Evolutionary conservation across 441 rosid genomes (phyloP).

Genomic region (Cnidoscolus chayamansa): DNA sequence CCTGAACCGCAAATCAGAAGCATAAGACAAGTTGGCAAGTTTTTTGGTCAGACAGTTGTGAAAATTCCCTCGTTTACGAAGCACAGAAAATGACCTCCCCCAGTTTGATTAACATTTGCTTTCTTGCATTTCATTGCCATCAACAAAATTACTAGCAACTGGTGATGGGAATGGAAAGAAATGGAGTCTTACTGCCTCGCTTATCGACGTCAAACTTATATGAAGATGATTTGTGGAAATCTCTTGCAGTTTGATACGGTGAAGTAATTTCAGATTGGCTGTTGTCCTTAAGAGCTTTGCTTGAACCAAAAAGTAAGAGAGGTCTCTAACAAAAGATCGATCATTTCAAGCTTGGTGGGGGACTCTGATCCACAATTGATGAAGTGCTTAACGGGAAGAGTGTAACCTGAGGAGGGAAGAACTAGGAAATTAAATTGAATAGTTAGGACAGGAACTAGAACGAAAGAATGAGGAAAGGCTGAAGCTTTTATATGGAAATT

Average conservation of each 20-base stretch:
- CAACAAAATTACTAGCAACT: neutral
- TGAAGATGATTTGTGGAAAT: conserved; percentile 1
- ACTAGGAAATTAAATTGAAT: neutral
- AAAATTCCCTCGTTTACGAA: too few species aligned
- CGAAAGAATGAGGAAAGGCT: neutral
- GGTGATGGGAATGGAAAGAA: conserved; percentile 13
- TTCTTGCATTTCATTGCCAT: too few species aligned
- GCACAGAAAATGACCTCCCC: too few species aligned
- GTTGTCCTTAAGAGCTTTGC: conserved; percentile 6
- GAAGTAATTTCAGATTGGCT: neutral
- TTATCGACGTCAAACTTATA: conserved; percentile 1
- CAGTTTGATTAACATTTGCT: too few species aligned
- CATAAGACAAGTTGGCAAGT: too few species aligned
- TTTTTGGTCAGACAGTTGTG: too few species aligned
- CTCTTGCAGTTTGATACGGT: conserved; percentile 11
- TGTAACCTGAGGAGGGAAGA: conserved; percentile 19
- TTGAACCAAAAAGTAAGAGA: neutral
- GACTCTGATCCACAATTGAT: conserved; percentile 22
- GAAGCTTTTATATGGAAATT: conserved; percentile 26
- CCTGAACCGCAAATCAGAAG: too few species aligned
- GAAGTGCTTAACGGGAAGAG: conserved; percentile 13
- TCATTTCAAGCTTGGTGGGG: neutral
- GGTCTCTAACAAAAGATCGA: neutral
- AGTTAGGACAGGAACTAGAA: neutral
- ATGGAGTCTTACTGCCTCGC: conserved; percentile 16